Evolutionary conservation across 441 rosid species (phyloP).

Genomic region (Cnidoscolus chayamansa): DNA sequence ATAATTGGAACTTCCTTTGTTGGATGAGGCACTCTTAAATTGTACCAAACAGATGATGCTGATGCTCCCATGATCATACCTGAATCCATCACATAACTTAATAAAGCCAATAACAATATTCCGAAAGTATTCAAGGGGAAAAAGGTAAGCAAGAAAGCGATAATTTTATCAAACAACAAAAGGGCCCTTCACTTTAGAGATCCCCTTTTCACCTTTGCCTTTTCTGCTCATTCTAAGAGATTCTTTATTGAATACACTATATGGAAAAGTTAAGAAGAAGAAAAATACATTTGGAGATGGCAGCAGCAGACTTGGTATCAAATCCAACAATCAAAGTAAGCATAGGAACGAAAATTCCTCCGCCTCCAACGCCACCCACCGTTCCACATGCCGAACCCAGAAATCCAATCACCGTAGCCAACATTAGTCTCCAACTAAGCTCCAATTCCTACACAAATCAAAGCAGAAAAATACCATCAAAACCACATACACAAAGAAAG

Average conservation of each 20-base stretch:
- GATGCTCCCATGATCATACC: constrained; percentile 99
- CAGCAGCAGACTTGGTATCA: constrained; percentile 95
- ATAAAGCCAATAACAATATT: no score
- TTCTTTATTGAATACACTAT: no score
- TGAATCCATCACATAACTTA: constrained; percentile 18
- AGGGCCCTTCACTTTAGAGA: no score
- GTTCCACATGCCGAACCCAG: constrained; percentile 92
- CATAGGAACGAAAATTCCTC: constrained; percentile 97
- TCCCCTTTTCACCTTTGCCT: no score
- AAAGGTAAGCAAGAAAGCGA: no score
- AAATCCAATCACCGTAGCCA: constrained; percentile 77
- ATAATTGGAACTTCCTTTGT: constrained; percentile 79
- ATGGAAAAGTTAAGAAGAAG: no score
- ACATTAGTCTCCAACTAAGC: constrained; percentile 61
- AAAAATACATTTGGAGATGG: constrained; percentile 73
- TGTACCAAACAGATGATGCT: constrained; percentile 90
- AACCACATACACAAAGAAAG: not conserved
- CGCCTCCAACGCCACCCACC: constrained; percentile 95
- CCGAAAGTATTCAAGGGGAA: no score
- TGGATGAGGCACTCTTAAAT: constrained; percentile 80
- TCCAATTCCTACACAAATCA: constrained; percentile 48
- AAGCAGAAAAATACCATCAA: not conserved
- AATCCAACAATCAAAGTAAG: constrained; percentile 86
- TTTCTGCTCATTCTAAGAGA: no score
- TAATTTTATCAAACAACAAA: no score